phyloP scores from a whole-genome alignment of 768 basidiomycete species.

The Boletus vermiculosoides region DNA sequence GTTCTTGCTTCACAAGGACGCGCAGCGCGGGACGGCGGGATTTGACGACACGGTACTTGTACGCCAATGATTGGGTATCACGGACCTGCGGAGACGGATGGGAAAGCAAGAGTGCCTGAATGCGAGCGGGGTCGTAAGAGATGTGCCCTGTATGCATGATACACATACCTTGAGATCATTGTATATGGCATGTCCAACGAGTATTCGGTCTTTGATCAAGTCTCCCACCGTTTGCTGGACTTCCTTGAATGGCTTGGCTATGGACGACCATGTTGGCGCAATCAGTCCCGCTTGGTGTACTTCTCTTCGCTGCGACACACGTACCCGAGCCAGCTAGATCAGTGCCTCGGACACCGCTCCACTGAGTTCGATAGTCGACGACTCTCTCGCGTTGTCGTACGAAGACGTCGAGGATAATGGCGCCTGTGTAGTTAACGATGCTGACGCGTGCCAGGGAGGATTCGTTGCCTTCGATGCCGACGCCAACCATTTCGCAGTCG shows the following conservation, averaged over 20 bases:
- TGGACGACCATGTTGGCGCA: neutral
- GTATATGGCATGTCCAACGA: conserved; percentile 89
- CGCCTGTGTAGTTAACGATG: conserved; percentile 86
- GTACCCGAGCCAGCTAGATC: conserved; percentile 69
- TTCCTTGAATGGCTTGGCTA: conserved; percentile 76
- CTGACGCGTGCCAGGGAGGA: conserved; percentile 13
- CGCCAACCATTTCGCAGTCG: conserved; percentile 61
- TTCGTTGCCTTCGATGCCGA: conserved; percentile 11
- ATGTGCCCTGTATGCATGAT: neutral
- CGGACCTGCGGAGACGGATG: too few species aligned
- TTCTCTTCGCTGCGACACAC: conserved; percentile 1
- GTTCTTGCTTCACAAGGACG: too few species aligned
- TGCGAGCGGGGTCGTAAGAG: neutral
- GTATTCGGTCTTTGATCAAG: conserved; percentile 70
- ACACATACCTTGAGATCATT: conserved; percentile 61
- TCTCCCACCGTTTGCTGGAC: conserved; percentile 78
- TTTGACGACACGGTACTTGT: too few species aligned
- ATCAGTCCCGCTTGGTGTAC: neutral
- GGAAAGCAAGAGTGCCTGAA: too few species aligned
- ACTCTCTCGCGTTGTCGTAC: conserved; percentile 86
- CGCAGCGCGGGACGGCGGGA: too few species aligned
- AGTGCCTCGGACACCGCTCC: conserved; percentile 73
- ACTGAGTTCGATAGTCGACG: conserved; percentile 90
- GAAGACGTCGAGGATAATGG: conserved; percentile 75
- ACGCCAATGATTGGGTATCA: too few species aligned